Evolutionary conservation across 1,284 basidiomycete species (phyloP), one percentile per base, ranked within the genome.

Genomic region (Coniferiporia sulphurascens): DNA sequence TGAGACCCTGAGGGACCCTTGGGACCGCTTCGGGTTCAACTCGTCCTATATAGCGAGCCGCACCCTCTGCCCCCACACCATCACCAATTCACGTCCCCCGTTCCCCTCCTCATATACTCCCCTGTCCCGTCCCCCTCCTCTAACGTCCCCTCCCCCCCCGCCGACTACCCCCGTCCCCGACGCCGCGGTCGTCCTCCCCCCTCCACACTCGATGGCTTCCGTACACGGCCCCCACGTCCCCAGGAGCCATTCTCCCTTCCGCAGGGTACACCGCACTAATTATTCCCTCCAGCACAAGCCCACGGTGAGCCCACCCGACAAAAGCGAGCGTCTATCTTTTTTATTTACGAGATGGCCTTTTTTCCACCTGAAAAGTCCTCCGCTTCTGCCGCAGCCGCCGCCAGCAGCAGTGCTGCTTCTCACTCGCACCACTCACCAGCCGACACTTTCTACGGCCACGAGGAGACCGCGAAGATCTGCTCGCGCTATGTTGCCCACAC

Each of bases 401-500:
- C 41, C 10, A 43, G 41, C 51, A 38, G 17, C 15, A 52, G 27
- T 27, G 27, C 27, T 27, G 27, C 27, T 5, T 27, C 27, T 5
- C 51, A 34, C 51, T 3, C 34, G 2, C 55, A 48, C 43, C 44
- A 48, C 44, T 15, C 21, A 15, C 9, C 21, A 3, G 21, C 44
- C 10, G 74, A 76, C 66, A 71, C 72, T 3, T 78, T 68, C 66
- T 76, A 78, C 65, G 77, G 77, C 15, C 76, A 78, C 63, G 75
- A 77, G 65, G 73, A 74, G 64, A 72, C 72, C 1, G 68, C 75
- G 1, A 70, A 73, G 59, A 71, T 76, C 63, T 69, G 72, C 56
- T 74, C 74, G 32, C 68, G 72, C 62, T 78, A 76, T 65, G 74
- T 78, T 57, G 72, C 74, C 66, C 52, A 75, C 72, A 69, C 66